Evolutionary conservation across 2,329 filamentous ascomycete genomes (phyloP).

Genomic region (Zasmidium citrigriseum): DNA sequence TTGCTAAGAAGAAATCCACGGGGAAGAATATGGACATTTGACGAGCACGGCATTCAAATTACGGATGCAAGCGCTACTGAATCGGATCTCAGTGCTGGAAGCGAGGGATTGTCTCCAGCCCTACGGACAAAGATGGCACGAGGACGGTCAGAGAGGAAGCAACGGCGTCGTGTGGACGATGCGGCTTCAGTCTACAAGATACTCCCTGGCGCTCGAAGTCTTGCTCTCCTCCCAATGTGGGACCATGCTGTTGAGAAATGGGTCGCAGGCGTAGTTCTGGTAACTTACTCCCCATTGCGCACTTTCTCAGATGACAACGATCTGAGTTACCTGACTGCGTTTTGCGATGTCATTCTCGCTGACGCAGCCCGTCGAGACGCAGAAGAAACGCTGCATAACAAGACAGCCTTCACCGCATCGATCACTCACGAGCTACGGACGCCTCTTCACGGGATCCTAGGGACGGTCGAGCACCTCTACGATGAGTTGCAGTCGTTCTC

Average conservation of each 20-base stretch:
- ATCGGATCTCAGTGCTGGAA: no score
- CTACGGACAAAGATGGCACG: no score
- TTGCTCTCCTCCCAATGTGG: conserved; percentile 17
- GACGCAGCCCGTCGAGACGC: conserved; percentile 40
- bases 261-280: conserved; percentile 36
- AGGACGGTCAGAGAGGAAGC: not conserved
- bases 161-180: not conserved
- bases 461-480: conserved; percentile 50
- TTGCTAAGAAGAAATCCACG: no score
- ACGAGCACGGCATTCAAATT: no score
- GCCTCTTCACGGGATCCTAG: conserved; percentile 50
- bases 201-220: conserved; percentile 12
- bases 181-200: not conserved
- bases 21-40: no score
- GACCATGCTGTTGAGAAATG: conserved; percentile 19
- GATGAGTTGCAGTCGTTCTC: conserved; percentile 23
- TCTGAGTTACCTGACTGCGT: conserved; percentile 40
- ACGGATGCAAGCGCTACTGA: no score
- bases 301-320: conserved; percentile 41
- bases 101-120: no score
- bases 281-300: conserved; percentile 46
- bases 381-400: conserved; percentile 36
- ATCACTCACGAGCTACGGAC: conserved; percentile 55
- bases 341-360: conserved; percentile 44
- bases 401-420: conserved; percentile 53